Percentiles rank a stretch among this genome's conserved stretches.
Evolutionary conservation across 2,329 filamentous ascomycete species (phyloP).

Genomic region (Beauveria asiatica): DNA sequence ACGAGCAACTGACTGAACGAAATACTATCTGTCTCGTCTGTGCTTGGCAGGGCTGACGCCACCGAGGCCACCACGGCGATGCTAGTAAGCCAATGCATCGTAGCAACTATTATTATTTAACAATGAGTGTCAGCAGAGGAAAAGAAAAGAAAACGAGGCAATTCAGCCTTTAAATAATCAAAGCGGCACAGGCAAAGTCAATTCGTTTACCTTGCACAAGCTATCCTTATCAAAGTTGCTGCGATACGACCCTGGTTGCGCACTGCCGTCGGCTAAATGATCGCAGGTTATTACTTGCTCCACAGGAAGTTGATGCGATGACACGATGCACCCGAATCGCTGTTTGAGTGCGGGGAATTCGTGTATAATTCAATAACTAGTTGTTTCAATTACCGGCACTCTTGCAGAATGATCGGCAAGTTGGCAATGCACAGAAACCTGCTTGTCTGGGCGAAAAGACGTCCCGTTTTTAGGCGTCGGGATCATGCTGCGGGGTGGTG

Average conservation of each 20-base stretch:
- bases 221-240: background rate
- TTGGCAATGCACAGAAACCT: no score
- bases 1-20: background rate
- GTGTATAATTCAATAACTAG: background rate
- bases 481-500: background rate
- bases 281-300: no score
- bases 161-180: background rate
- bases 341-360: background rate
- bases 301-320: background rate
- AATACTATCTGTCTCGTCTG: background rate
- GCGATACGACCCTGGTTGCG: no score
- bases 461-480: background rate
- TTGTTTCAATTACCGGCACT: background rate
- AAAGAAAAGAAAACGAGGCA: background rate
- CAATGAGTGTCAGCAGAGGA: background rate
- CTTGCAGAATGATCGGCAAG: background rate
- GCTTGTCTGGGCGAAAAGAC: background rate
- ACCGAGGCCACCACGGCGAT: background rate
- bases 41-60: background rate
- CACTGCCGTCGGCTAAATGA: background rate
- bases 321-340: background rate
- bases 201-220: background rate
- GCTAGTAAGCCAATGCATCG: slow-evolving; percentile 1
- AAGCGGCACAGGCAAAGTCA: background rate
- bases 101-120: background rate